A percentile compares a stretch with the other conserved stretches of the same genome.
phyloP scores from a whole-genome alignment of 257 asterid species.

The Perilla frutescens region DNA sequence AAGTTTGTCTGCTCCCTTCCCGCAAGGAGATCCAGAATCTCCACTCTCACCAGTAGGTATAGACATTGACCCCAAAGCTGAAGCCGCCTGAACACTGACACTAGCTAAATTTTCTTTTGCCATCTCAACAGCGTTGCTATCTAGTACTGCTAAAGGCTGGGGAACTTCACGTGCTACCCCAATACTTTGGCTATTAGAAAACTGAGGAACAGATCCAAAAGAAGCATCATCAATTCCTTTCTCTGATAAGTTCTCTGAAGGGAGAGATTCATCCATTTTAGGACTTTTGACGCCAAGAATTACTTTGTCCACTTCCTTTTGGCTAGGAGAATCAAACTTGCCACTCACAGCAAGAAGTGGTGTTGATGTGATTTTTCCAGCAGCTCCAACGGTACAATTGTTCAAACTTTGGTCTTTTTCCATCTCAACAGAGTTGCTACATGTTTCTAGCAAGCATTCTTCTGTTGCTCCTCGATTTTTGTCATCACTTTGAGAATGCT shows the following conservation, averaged over 20 bases:
- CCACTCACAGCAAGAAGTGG: slow-evolving; percentile 33
- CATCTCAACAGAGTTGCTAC: slow-evolving; percentile 33
- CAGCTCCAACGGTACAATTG: slow-evolving; percentile 28
- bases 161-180: slow-evolving; percentile 33
- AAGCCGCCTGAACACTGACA: slow-evolving; percentile 2
- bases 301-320: slow-evolving; percentile 30
- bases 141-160: slow-evolving; percentile 27
- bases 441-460: slow-evolving; percentile 30
- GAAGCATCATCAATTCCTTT: slow-evolving; percentile 34
- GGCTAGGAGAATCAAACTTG: slow-evolving; percentile 31
- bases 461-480: slow-evolving; percentile 35
- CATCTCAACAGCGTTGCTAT: slow-evolving; percentile 30
- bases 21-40: slow-evolving; percentile 19
- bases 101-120: slow-evolving; percentile 32
- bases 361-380: slow-evolving; percentile 3
- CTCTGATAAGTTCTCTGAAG: slow-evolving; percentile 38
- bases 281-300: slow-evolving; percentile 25
- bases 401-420: slow-evolving; percentile 32
- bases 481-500: slow-evolving; percentile 36
- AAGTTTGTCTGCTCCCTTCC: slow-evolving; percentile 29
- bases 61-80: neutral
- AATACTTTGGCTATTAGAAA: slow-evolving; percentile 32
- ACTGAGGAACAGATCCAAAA: slow-evolving; percentile 30
- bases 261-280: slow-evolving; percentile 19
- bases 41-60: neutral